Conservation (phyloP, 306 rosid genomes). For the Sicyos baderoa region DNA sequence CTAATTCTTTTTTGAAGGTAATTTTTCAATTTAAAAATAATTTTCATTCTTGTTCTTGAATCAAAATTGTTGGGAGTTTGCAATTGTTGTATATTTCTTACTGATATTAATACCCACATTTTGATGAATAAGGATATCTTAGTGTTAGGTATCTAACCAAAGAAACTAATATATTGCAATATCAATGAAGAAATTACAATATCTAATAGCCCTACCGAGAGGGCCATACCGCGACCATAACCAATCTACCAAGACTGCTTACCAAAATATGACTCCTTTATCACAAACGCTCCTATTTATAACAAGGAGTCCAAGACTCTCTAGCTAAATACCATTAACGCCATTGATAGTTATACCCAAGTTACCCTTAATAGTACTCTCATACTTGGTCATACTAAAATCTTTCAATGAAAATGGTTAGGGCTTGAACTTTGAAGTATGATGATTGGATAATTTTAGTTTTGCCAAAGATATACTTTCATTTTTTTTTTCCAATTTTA, state of each 20-base stretch:
- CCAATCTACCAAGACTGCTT: no score
- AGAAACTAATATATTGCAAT: no score
- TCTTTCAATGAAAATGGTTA: background rate
- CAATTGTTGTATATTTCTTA: background rate
- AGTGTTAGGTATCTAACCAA: background rate
- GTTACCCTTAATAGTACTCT: no score
- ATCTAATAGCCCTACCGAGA: no score
- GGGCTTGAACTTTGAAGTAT: background rate
- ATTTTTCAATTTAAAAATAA: background rate
- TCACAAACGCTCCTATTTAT: no score
- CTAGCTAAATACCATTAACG: no score
- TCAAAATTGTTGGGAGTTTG: background rate
- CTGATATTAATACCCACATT: background rate
- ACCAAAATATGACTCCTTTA: no score
- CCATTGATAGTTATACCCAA: no score
- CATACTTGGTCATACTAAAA: background rate
- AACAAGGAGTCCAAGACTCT: no score
- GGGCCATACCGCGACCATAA: no score
- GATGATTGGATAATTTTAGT: background rate
- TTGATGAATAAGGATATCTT: background rate
- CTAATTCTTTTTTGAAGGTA: conserved; percentile 71
- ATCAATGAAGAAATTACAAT: no score
- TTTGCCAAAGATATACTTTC: background rate
- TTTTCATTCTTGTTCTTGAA: background rate
- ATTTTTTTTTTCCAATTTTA: background rate